Evolutionary conservation across 768 basidiomycete genomes (phyloP).

Genomic region (Calocybe gangraenosa): DNA sequence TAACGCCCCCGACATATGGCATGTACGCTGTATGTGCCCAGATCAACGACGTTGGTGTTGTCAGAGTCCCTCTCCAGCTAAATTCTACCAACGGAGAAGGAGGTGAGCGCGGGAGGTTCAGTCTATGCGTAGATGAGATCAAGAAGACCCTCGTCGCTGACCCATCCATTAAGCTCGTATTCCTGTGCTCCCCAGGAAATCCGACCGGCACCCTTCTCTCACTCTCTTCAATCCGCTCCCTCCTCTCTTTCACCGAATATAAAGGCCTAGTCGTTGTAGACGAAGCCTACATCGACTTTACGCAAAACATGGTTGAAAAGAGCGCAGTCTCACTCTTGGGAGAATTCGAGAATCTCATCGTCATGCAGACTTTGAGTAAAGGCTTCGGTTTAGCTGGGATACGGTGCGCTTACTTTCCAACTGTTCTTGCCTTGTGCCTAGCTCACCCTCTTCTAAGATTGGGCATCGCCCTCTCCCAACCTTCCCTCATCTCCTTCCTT

Average conservation of each 20-base stretch:
- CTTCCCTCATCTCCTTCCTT: conserved; percentile 85
- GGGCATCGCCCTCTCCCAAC: conserved; percentile 87
- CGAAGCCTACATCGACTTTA: conserved; percentile 97
- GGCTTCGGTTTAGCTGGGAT: conserved; percentile 95
- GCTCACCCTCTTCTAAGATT: conserved; percentile 44
- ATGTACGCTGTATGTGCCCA: conserved; percentile 97
- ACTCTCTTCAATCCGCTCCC: conserved; percentile 56
- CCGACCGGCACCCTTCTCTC: conserved; percentile 89
- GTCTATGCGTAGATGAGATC: conserved; percentile 71
- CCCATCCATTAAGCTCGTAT: conserved; percentile 82
- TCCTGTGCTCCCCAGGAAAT: conserved; percentile 96
- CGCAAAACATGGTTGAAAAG: conserved; percentile 36
- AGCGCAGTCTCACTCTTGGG: conserved; percentile 70
- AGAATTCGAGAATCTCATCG: conserved; percentile 84
- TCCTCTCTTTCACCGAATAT: conserved; percentile 79
- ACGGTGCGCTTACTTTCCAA: conserved; percentile 47
- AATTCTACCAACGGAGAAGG: conserved; percentile 61
- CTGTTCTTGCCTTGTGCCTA: not conserved
- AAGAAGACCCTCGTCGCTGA: conserved; percentile 66
- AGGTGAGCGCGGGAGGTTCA: conserved; percentile 69
- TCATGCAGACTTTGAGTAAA: conserved; percentile 97
- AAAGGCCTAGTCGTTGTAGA: conserved; percentile 92
- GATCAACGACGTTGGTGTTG: conserved; percentile 85
- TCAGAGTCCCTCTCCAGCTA: conserved; percentile 71
- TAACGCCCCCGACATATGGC: conserved; percentile 94